Conservation (phyloP, 768 basidiomycete genomes). For the Collybia sp. region DNA sequence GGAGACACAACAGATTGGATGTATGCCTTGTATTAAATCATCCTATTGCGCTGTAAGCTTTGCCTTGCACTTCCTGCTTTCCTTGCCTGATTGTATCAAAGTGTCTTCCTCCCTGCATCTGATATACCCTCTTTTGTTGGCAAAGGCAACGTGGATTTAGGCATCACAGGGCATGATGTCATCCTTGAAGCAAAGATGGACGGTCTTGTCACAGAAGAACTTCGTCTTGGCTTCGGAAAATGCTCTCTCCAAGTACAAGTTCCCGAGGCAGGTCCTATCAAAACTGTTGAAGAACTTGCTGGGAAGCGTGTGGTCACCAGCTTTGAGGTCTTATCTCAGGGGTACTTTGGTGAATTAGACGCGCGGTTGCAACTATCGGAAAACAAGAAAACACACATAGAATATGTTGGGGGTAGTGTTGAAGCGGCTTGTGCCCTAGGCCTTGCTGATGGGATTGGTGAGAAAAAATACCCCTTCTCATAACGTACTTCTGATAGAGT, state of each 20-base stretch:
- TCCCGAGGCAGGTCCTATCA: conserved; percentile 68
- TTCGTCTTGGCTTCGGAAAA: conserved; percentile 89
- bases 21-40: conserved; percentile 94
- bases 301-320: conserved; percentile 94
- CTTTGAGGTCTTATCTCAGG: conserved; percentile 82
- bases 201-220: conserved; percentile 67
- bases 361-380: conserved; percentile 43
- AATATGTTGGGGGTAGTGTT: conserved; percentile 96
- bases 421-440: conserved; percentile 97
- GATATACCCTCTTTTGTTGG: conserved; percentile 99
- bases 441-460: conserved; percentile 94
- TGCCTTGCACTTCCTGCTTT: background rate
- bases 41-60: conserved; percentile 84
- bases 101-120: conserved; percentile 93
- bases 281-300: conserved; percentile 72
- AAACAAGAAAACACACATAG: conserved; percentile 70
- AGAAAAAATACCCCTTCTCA: conserved; percentile 18
- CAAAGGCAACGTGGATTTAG: conserved; percentile 93
- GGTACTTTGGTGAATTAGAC: conserved; percentile 74
- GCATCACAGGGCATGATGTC: conserved; percentile 98
- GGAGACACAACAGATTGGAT: conserved; percentile 81
- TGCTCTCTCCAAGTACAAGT: conserved; percentile 89
- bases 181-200: conserved; percentile 89
- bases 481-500: conserved; percentile 4
- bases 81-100: conserved; percentile 23